Evolutionary conservation across 2,329 filamentous ascomycete species (phyloP).

Genomic region (Trichoderma koningii): DNA sequence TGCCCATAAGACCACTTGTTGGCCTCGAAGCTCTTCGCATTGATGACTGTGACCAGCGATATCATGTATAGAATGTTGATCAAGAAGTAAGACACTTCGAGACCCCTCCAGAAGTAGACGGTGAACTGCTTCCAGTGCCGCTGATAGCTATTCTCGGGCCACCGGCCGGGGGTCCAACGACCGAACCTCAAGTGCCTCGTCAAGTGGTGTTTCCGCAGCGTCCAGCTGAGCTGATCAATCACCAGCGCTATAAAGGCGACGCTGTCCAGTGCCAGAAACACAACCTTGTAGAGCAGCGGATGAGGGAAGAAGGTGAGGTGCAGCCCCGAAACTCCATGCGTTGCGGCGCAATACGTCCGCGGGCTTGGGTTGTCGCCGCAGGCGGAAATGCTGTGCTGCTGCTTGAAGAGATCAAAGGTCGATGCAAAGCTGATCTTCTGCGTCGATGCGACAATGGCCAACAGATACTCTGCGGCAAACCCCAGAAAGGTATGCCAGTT

Average conservation of each 20-base stretch:
- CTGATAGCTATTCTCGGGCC: conserved; percentile 37
- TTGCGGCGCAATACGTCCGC: conserved; percentile 43
- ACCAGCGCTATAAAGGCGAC: conserved; percentile 41
- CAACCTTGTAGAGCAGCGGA: conserved; percentile 43
- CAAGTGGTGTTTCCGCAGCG: conserved; percentile 40
- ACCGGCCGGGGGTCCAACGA: conserved; percentile 38
- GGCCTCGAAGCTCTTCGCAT: conserved; percentile 40
- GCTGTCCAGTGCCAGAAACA: conserved; percentile 42
- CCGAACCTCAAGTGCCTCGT: conserved; percentile 39
- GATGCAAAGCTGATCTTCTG: conserved; percentile 42
- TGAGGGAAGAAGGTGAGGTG: conserved; percentile 43
- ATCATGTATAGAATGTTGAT: conserved; percentile 45
- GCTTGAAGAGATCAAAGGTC: conserved; percentile 41
- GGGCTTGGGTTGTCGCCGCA: conserved; percentile 45
- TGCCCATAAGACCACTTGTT: conserved; percentile 44
- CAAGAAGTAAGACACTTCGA: conserved; percentile 43
- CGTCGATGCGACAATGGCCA: conserved; percentile 43
- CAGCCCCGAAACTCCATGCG: conserved; percentile 40
- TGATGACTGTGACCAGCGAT: conserved; percentile 42
- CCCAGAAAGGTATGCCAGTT: conserved; percentile 46
- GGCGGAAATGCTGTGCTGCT: conserved; percentile 37
- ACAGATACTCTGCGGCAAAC: conserved; percentile 44
- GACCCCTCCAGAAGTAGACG: conserved; percentile 40
- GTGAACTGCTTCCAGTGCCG: conserved; percentile 37
- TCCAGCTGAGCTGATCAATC: conserved; percentile 43